Percentiles rank a stretch among this genome's conserved stretches.
These are phyloP conservation scores for Ceriops zippeliana DNA, from an alignment of 345 rosid genomes.

Conservation along the genomic window DNA sequence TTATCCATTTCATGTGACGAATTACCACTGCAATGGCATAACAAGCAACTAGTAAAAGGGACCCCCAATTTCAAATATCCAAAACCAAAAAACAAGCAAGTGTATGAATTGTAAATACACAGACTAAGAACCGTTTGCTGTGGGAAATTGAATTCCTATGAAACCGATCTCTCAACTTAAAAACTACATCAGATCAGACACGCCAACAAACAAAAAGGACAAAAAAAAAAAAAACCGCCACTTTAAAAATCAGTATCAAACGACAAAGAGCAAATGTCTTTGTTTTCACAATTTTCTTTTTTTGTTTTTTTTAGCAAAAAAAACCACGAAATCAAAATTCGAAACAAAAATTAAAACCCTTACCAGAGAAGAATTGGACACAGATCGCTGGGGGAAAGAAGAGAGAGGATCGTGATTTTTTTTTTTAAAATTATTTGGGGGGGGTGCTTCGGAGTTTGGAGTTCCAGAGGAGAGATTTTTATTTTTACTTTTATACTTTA, in stretches of 20 bases:
- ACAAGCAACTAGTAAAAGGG: neutral
- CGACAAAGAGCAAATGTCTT: neutral
- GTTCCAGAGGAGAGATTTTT: neutral
- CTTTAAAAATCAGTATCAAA: neutral
- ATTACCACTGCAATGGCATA: neutral
- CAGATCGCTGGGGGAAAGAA: conserved; percentile 33
- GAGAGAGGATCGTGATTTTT: neutral
- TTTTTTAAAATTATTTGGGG: too few species aligned
- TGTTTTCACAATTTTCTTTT: too few species aligned
- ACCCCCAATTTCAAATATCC: neutral
- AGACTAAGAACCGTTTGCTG: conserved; percentile 8
- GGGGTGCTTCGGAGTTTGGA: neutral
- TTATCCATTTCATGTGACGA: neutral
- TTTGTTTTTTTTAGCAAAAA: too few species aligned
- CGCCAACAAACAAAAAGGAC: neutral
- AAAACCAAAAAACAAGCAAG: too few species aligned
- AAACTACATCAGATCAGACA: conserved; percentile 17
- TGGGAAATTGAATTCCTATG: conserved; percentile 12
- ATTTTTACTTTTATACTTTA: neutral
- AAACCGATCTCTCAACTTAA: conserved; percentile 32
- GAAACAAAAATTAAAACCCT: conserved; percentile 16
- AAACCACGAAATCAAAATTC: neutral
- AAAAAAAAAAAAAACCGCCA: neutral
- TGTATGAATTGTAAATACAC: neutral
- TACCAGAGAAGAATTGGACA: conserved; percentile 25